These are phyloP conservation scores for Rhizopogon vesiculosus DNA, from an alignment of 768 basidiomycete species.

Conservation along the genomic window DNA sequence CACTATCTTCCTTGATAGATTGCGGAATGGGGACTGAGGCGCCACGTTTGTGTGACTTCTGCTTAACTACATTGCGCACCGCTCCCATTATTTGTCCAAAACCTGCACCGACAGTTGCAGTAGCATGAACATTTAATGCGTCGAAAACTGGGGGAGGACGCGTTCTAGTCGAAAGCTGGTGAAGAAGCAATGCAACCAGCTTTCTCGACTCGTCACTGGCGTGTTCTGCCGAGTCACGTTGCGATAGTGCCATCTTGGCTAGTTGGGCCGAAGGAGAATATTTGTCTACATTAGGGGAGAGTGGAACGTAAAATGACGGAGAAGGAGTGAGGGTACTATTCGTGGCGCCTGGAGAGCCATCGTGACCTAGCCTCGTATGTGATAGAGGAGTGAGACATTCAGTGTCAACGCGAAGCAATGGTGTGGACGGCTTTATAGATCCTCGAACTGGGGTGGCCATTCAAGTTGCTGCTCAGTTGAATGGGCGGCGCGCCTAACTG, in stretches of 20 bases:
- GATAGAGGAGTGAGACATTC: conserved; percentile 1
- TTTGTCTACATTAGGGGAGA: conserved; percentile 18
- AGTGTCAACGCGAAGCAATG: conserved; percentile 10
- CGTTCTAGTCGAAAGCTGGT: conserved; percentile 53
- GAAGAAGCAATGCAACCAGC: conserved; percentile 59
- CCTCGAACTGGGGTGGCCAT: background rate
- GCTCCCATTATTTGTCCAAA: conserved; percentile 40
- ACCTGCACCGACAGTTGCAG: conserved; percentile 25
- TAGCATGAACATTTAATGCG: conserved; percentile 23
- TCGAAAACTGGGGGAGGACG: conserved; percentile 52
- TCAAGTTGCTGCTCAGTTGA: too few species aligned
- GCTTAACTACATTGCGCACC: conserved; percentile 40
- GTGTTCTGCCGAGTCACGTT: conserved; percentile 26
- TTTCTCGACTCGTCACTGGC: conserved; percentile 63
- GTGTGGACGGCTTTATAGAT: conserved; percentile 1
- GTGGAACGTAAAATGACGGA: conserved; percentile 25
- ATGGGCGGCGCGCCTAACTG: too few species aligned
- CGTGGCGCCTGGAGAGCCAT: background rate
- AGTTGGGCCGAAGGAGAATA: conserved; percentile 17
- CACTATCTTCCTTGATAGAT: conserved; percentile 12
- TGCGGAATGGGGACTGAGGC: conserved; percentile 1
- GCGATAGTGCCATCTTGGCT: conserved; percentile 14
- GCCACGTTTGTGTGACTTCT: conserved; percentile 16
- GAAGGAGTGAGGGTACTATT: conserved; percentile 12
- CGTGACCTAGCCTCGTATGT: background rate